These are phyloP conservation scores for Colletotrichum cuscutae DNA, from an alignment of 2,329 filamentous ascomycete species.

Conservation along the genomic window DNA sequence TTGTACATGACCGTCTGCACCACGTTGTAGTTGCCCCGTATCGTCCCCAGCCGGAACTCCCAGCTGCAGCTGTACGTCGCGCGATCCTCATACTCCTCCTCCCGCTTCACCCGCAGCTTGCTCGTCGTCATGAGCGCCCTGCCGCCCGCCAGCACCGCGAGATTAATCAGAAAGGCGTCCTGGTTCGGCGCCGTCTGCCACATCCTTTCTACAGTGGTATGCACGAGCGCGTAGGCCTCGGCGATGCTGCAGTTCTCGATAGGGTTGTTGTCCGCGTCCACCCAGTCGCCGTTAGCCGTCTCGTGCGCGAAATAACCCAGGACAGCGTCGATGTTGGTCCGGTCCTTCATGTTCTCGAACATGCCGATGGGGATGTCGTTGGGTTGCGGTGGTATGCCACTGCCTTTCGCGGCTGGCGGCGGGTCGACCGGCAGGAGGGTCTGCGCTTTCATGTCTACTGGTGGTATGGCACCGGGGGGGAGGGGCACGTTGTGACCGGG, in stretches of 20 bases:
- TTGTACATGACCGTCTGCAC: conserved; percentile 57
- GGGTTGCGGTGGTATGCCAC: neutral
- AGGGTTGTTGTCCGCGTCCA: conserved; percentile 55
- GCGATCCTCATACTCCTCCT: conserved; percentile 53
- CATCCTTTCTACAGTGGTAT: conserved; percentile 63
- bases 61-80: conserved; percentile 64
- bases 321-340: conserved; percentile 68
- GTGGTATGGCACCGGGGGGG: neutral
- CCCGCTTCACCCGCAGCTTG: conserved; percentile 52
- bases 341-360: conserved; percentile 51
- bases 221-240: conserved; percentile 65
- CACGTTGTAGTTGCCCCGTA: conserved; percentile 64
- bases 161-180: conserved; percentile 68
- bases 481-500: neutral
- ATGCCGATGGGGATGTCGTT: conserved; percentile 35
- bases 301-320: conserved; percentile 64
- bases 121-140: conserved; percentile 58
- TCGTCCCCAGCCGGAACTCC: conserved; percentile 65
- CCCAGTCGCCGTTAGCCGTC: conserved; percentile 62
- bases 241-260: conserved; percentile 57
- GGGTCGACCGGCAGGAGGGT: neutral
- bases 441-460: neutral
- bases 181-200: conserved; percentile 60
- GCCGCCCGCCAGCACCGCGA: conserved; percentile 67
- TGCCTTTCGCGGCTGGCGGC: neutral